Evolutionary conservation across 768 basidiomycete species (phyloP).

Genomic region (Russula griseocarnosa): DNA sequence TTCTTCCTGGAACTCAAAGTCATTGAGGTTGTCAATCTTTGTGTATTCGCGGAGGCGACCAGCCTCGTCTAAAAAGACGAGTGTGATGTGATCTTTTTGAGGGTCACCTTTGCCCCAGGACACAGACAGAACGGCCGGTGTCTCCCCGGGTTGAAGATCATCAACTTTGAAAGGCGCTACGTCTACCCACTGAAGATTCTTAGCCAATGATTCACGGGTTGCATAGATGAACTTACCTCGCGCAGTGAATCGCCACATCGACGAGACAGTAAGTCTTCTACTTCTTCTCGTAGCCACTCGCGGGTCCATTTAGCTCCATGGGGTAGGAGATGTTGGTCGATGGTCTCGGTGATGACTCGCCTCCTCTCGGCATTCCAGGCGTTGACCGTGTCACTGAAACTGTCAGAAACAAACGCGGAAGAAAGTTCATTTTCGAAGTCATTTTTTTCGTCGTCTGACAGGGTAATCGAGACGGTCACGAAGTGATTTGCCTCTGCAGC

Average conservation of each 20-base stretch:
- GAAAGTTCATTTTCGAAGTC: constrained; percentile 70
- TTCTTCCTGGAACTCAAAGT: constrained; percentile 61
- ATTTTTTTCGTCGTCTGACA: constrained; percentile 60
- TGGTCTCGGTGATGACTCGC: constrained; percentile 69
- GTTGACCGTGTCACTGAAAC: constrained; percentile 76
- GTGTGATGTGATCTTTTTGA: constrained; percentile 79
- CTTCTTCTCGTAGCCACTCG: constrained; percentile 85
- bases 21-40: constrained; percentile 82
- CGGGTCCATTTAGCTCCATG: constrained; percentile 82
- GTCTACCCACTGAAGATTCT: constrained; percentile 62
- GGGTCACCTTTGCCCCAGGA: constrained; percentile 97
- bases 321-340: constrained; percentile 81
- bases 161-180: constrained; percentile 66
- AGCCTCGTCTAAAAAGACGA: constrained; percentile 82
- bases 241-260: constrained; percentile 66
- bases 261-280: constrained; percentile 75
- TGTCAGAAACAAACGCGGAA: constrained; percentile 80
- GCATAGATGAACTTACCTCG: constrained; percentile 48
- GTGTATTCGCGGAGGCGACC: constrained; percentile 89
- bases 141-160: constrained; percentile 64
- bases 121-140: constrained; percentile 76
- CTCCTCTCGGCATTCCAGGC: constrained; percentile 89
- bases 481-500: constrained; percentile 87
- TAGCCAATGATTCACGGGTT: constrained; percentile 8
- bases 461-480: constrained; percentile 66